Conservation (phyloP, 305 asterid species). For the Solanum aculeatissimum region DNA sequence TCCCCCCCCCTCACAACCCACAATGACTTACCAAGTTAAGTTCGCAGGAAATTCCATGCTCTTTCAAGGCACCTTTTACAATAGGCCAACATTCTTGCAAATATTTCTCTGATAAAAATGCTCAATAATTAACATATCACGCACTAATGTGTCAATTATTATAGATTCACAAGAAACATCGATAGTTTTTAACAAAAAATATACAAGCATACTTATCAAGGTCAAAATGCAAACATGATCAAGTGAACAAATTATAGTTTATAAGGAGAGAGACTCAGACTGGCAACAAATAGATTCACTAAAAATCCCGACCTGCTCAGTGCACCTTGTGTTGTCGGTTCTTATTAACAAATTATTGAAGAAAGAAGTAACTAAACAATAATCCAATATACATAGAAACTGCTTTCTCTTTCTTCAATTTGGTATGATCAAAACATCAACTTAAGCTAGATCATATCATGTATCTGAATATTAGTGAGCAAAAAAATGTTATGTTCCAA, state of each 20-base stretch:
- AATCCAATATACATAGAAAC: background rate
- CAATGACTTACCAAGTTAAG: constrained; percentile 58
- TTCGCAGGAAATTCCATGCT: constrained; percentile 54
- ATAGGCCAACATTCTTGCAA: constrained; percentile 72
- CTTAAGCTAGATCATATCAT: background rate
- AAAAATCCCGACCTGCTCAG: background rate
- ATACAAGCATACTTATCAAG: background rate
- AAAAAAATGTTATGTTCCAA: background rate
- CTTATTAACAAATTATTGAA: background rate
- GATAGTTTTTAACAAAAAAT: background rate
- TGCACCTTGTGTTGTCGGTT: background rate
- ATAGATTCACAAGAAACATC: background rate
- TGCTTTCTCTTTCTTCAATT: background rate
- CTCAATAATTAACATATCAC: background rate
- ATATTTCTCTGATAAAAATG: constrained; percentile 40
- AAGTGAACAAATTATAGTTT: background rate
- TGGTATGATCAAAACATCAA: background rate
- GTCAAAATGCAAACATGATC: background rate
- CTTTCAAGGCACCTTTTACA: constrained; percentile 73
- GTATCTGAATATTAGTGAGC: background rate
- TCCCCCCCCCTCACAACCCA: too few species aligned
- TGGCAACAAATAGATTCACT: background rate
- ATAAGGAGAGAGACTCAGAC: background rate
- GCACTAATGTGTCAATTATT: background rate
- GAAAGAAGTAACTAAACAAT: background rate